Conservation (phyloP, 768 basidiomycete species). For the Pisolithus orientalis region DNA sequence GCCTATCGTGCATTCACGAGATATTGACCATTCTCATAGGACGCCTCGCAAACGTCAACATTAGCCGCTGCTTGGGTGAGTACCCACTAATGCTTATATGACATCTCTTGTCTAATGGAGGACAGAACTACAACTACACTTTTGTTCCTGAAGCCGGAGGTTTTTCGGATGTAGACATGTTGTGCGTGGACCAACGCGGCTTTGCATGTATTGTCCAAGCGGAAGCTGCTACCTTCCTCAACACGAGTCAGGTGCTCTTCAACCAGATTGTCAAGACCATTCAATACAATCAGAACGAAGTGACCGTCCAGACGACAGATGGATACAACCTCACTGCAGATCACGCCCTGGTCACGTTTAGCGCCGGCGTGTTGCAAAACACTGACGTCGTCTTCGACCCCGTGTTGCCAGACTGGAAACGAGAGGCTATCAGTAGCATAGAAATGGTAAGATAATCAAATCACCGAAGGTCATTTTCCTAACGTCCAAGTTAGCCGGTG, state of each 20-base stretch:
- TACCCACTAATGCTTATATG: not conserved
- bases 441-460: conserved; percentile 40
- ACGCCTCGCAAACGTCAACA: conserved; percentile 59
- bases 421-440: conserved; percentile 59
- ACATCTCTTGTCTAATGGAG: conserved; percentile 1
- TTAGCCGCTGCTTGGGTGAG: conserved; percentile 60
- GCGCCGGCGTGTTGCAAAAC: conserved; percentile 63
- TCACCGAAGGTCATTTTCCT: not conserved
- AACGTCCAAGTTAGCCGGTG: conserved; percentile 30
- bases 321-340: conserved; percentile 43
- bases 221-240: conserved; percentile 52
- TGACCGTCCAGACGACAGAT: conserved; percentile 40
- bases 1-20: not conserved
- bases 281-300: conserved; percentile 38
- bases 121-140: conserved; percentile 59
- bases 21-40: conserved; percentile 37
- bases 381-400: conserved; percentile 54
- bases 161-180: conserved; percentile 47
- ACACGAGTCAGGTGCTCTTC: conserved; percentile 39
- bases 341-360: conserved; percentile 63
- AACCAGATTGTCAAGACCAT: conserved; percentile 47
- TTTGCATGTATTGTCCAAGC: conserved; percentile 51
- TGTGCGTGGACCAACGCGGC: conserved; percentile 57
- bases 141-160: conserved; percentile 45
- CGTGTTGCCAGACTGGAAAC: conserved; percentile 50